These are phyloP conservation scores for Lomentospora prolificans DNA, from an alignment of 2,329 filamentous ascomycete species.

Conservation along the genomic window DNA sequence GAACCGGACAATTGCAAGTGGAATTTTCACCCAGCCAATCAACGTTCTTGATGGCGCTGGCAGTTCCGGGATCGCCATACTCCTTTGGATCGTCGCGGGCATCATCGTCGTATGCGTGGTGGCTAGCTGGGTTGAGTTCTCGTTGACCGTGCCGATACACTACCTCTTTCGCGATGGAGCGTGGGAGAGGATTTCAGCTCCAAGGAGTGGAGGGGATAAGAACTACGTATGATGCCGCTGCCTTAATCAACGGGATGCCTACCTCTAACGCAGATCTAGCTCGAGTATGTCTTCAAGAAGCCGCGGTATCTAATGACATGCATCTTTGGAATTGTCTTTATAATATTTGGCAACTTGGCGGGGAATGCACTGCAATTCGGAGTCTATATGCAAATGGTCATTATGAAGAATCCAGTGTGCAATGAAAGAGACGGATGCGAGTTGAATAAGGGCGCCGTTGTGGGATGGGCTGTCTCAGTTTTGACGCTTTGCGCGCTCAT, in stretches of 20 bases:
- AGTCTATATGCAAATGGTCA: constrained; percentile 21
- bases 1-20: constrained; percentile 27
- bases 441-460: constrained; percentile 28
- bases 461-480: constrained; percentile 26
- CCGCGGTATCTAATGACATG: constrained; percentile 27
- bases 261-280: too few relatives aligned
- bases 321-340: constrained; percentile 33
- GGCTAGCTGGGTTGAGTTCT: constrained; percentile 33
- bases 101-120: constrained; percentile 25
- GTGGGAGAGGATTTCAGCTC: constrained; percentile 26
- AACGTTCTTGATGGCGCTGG: constrained; percentile 23
- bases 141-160: constrained; percentile 32
- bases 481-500: constrained; percentile 34
- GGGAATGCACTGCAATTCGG: constrained; percentile 39
- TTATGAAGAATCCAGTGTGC: constrained; percentile 14
- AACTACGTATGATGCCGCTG: constrained; percentile 29
- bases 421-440: constrained; percentile 13
- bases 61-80: constrained; percentile 23
- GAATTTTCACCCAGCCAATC: constrained; percentile 24
- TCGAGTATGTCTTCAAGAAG: background rate
- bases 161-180: constrained; percentile 16
- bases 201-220: constrained; percentile 35
- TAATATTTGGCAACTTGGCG: constrained; percentile 35
- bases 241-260: too few relatives aligned
- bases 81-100: constrained; percentile 28